Conservation (phyloP, 768 basidiomycete genomes). For the Erythrobasidium yunnanense region DNA sequence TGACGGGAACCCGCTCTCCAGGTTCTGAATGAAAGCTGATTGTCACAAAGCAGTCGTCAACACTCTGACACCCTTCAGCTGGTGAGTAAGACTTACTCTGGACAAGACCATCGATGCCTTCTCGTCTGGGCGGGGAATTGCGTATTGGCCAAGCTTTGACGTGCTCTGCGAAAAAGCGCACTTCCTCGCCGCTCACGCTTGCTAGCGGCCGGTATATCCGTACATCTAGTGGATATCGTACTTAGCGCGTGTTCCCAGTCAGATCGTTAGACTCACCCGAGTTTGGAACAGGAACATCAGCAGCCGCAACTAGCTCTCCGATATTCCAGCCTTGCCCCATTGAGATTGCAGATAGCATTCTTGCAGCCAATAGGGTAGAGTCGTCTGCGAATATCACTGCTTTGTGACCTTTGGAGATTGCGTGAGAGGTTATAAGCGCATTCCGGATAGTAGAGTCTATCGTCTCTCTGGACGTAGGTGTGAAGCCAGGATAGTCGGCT, state of each 20-base stretch:
- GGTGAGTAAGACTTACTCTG: conserved; percentile 26
- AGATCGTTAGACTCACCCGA: conserved; percentile 10
- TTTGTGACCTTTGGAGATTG: conserved; percentile 5
- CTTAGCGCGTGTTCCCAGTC: conserved; percentile 11
- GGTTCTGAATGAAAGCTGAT: conserved; percentile 9
- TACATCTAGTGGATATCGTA: not conserved
- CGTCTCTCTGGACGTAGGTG: conserved; percentile 25
- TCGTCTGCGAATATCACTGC: conserved; percentile 28
- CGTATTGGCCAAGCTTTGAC: conserved; percentile 1
- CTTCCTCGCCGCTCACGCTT: conserved; percentile 11
- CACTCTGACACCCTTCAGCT: not conserved
- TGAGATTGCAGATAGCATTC: conserved; percentile 21
- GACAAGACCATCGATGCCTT: conserved; percentile 27
- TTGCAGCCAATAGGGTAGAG: conserved; percentile 28
- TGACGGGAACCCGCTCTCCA: conserved; percentile 34
- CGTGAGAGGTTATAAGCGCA: conserved; percentile 4
- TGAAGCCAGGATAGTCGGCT: not conserved
- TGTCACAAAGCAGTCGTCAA: no score
- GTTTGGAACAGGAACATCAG: conserved; percentile 13
- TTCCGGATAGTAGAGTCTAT: conserved; percentile 18
- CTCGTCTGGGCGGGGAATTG: conserved; percentile 8
- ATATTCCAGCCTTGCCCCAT: conserved; percentile 25
- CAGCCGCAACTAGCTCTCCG: conserved; percentile 29
- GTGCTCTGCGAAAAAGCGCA: not conserved
- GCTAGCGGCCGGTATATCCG: conserved; percentile 9